Conservation (phyloP, 2,329 filamentous ascomycete genomes). For the Aureobasidium leucospermi region DNA sequence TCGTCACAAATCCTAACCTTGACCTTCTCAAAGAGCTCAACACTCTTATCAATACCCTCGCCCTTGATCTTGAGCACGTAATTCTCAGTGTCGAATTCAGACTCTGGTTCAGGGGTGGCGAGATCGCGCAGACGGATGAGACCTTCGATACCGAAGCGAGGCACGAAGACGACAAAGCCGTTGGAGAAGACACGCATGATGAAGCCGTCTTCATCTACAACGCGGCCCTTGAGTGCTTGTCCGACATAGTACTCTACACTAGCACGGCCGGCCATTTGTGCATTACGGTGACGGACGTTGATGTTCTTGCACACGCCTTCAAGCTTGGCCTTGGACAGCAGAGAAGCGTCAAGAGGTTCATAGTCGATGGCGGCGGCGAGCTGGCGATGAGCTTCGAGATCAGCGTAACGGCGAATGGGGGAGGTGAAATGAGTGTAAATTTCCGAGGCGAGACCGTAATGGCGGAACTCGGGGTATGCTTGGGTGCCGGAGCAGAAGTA, state of each 20-base stretch:
- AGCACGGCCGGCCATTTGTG: constrained; percentile 87
- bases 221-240: constrained; percentile 76
- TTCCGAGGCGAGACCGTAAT: constrained; percentile 91
- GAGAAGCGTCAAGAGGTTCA: constrained; percentile 71
- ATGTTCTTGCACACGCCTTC: constrained; percentile 97
- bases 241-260: constrained; percentile 98
- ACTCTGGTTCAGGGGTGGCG: constrained; percentile 65
- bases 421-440: constrained; percentile 99
- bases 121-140: constrained; percentile 82
- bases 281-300: constrained; percentile 94
- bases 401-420: constrained; percentile 95
- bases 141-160: constrained; percentile 89
- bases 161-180: constrained; percentile 93
- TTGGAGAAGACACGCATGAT: constrained; percentile 97
- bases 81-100: constrained; percentile 76
- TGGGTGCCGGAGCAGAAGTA: constrained; percentile 96
- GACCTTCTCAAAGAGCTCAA: constrained; percentile 91
- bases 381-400: constrained; percentile 88
- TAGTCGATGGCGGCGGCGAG: constrained; percentile 93
- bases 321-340: constrained; percentile 75
- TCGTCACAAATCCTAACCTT: constrained; percentile 83
- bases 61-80: constrained; percentile 63
- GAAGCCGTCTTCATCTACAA: constrained; percentile 80
- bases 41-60: constrained; percentile 35
- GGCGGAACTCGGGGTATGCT: constrained; percentile 86